Evolutionary conservation across 2,329 filamentous ascomycete species (phyloP).

Genomic region (Stagonosporopsis cucurbitacearum): DNA sequence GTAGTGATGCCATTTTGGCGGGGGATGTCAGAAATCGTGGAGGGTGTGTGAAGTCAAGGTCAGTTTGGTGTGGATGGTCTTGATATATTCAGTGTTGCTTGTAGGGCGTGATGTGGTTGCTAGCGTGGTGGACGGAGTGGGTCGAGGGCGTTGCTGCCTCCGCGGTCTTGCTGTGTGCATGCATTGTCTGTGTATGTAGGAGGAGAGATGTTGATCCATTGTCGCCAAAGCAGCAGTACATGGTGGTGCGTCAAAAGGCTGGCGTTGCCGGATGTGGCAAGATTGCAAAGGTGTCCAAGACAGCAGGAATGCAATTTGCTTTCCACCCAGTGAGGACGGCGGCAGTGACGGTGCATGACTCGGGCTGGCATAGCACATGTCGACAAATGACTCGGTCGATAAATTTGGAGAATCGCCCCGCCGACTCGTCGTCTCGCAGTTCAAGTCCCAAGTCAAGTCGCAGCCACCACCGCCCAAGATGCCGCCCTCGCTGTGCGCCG

Average conservation of each 20-base stretch:
- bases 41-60: too few relatives aligned
- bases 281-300: background rate
- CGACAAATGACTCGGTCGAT: slow-evolving; percentile 15
- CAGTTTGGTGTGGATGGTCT: too few relatives aligned
- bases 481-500: slow-evolving; percentile 77
- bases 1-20: slow-evolving; percentile 1
- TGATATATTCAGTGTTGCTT: too few relatives aligned
- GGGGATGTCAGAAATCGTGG: too few relatives aligned
- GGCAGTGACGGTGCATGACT: slow-evolving; percentile 1
- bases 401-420: slow-evolving; percentile 10
- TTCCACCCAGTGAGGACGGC: background rate
- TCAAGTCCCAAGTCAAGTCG: too few relatives aligned
- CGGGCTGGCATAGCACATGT: background rate
- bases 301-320: slow-evolving; percentile 11
- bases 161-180: too few relatives aligned
- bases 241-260: background rate
- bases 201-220: too few relatives aligned
- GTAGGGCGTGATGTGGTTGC: slow-evolving; percentile 9
- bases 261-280: background rate
- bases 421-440: slow-evolving; percentile 12
- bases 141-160: background rate
- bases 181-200: background rate
- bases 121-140: slow-evolving; percentile 2
- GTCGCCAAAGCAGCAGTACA: background rate
- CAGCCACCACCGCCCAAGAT: slow-evolving; percentile 65